Evolutionary conservation across 176 grass and related monocot species (phyloP), one percentile per base, ranked within the genome.

Genomic region (Musa acuminata): DNA sequence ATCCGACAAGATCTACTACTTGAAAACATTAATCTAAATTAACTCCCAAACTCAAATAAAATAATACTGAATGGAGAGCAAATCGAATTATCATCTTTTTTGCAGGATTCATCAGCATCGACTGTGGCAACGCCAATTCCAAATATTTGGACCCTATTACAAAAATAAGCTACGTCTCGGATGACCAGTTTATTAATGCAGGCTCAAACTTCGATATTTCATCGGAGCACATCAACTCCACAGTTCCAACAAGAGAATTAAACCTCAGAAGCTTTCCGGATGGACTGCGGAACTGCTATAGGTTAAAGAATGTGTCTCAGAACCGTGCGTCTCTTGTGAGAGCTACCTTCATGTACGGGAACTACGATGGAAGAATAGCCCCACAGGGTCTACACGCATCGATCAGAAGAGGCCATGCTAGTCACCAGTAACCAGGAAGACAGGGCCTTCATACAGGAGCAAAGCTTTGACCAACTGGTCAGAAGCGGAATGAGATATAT

Each of bases 71-170:
- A 43, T 43, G 35, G 35, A 43, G 35, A 4, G 35, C 4, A 43
- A 43, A 43, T 43, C 35, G 35, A 43, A 43, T 43, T 43, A 6
- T 43, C 35, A 6, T 43, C 35, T 53, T 17, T 53, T 17, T 26
- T 74, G 20, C 75, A 77, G 75, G 57, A 0, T 77, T 77, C 19
- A 64, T 77, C 21, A 77, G 49, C 60, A 77, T 77, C 13, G 75
- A 77, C 20, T 77, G 75, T 17, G 75, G 75, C n/a, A 72, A 11
- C 43, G 2, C 49, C 9, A 49, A 49, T 1, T 10, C 17, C 9
- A 77, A 24, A 21, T 77, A 77, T 35, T 2, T 35, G 20, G 48
- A 66, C 21, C 0, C 17, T 1, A 51, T 8, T 8, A 77, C 75
- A 0, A 26, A 27, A 9, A 17, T 77, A 4, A 2, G 3, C 13